Percentiles rank a stretch among this genome's conserved stretches.
phyloP scores from a whole-genome alignment of 169 alveolate genomes.

The Eimeria tenella region DNA sequence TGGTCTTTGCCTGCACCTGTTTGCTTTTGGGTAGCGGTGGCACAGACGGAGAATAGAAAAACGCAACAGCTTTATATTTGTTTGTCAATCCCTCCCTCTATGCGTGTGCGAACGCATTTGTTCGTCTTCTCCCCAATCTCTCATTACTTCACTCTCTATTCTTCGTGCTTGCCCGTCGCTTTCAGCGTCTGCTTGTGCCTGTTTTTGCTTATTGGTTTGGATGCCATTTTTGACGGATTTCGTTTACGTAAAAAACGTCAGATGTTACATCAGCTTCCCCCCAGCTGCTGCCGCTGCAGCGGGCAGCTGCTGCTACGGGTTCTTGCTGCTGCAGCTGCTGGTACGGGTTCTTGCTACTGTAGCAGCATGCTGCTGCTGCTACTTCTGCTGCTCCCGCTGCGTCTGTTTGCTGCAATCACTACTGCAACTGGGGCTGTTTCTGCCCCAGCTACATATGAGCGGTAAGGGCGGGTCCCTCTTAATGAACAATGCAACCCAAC shows the following conservation, averaged over 20 bases:
- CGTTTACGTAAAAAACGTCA: too few relatives aligned
- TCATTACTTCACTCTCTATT: background rate
- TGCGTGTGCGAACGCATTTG: too few relatives aligned
- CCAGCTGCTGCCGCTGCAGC: too few relatives aligned
- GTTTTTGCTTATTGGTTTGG: background rate
- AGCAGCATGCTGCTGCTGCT: background rate
- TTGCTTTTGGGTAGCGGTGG: background rate
- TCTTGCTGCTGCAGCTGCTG: slow-evolving; percentile 6
- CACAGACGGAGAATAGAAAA: too few relatives aligned
- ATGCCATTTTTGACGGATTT: background rate
- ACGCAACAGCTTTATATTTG: background rate
- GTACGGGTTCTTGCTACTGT: background rate
- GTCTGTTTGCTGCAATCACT: background rate
- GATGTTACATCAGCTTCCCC: too few relatives aligned
- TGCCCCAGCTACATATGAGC: background rate
- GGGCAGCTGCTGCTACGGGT: too few relatives aligned
- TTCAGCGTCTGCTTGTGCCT: background rate
- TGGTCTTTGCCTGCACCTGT: background rate
- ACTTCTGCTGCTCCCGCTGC: background rate
- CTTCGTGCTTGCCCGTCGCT: background rate
- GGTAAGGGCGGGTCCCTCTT: too few relatives aligned
- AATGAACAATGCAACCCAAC: background rate
- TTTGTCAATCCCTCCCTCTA: background rate
- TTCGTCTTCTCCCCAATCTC: background rate
- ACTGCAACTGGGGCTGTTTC: background rate